Evolutionary conservation across 2,329 filamentous ascomycete genomes (phyloP).

Genomic region (Purpureocillium lavendulum): DNA sequence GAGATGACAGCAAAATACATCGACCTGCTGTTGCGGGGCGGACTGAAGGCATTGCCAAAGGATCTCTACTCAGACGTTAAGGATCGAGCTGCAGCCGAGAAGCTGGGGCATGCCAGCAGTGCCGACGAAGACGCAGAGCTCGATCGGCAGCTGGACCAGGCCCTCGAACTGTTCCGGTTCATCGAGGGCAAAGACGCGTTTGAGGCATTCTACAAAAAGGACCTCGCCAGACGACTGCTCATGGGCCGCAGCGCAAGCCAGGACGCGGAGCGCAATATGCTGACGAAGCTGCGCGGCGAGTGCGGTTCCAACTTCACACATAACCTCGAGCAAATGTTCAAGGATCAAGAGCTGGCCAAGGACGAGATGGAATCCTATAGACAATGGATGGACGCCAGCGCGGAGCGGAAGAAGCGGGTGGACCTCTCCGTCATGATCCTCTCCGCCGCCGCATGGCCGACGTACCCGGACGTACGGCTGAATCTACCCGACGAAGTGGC

Average conservation of each 20-base stretch:
- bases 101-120: slow-evolving; percentile 55
- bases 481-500: slow-evolving; percentile 69
- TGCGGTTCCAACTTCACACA: slow-evolving; percentile 93
- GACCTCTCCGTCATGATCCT: slow-evolving; percentile 76
- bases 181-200: slow-evolving; percentile 97
- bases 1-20: slow-evolving; percentile 99
- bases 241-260: slow-evolving; percentile 90
- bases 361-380: slow-evolving; percentile 93
- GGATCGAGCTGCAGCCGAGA: slow-evolving; percentile 49
- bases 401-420: slow-evolving; percentile 40
- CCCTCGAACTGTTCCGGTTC: slow-evolving; percentile 90
- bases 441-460: slow-evolving; percentile 88
- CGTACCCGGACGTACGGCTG: slow-evolving; percentile 67
- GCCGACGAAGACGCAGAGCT: slow-evolving; percentile 89
- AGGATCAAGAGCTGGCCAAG: slow-evolving; percentile 86
- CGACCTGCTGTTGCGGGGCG: slow-evolving; percentile 79
- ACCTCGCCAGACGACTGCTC: slow-evolving; percentile 79
- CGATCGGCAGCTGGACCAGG: slow-evolving; percentile 85
- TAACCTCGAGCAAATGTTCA: slow-evolving; percentile 99
- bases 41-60: slow-evolving; percentile 72
- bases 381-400: slow-evolving; percentile 49
- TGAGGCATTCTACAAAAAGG: slow-evolving; percentile 98
- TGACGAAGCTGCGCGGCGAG: slow-evolving; percentile 82
- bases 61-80: slow-evolving; percentile 55
- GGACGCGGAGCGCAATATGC: slow-evolving; percentile 93